These are phyloP conservation scores for Lactarius sp. DNA, from an alignment of 768 basidiomycete species.

Conservation along the genomic window DNA sequence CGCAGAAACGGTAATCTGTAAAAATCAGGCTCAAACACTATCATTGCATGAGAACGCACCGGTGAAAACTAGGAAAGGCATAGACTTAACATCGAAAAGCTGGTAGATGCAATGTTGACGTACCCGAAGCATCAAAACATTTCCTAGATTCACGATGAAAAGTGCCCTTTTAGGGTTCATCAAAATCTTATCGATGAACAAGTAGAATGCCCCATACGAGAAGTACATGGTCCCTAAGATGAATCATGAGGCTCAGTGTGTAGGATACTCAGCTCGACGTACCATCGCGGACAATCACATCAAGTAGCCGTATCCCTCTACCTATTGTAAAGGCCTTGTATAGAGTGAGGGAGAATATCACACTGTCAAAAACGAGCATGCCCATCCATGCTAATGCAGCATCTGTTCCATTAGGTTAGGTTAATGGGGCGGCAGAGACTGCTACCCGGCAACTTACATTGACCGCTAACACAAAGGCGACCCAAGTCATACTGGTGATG, in stretches of 20 bases:
- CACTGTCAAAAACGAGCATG: slow-evolving; percentile 6
- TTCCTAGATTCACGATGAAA: slow-evolving; percentile 10
- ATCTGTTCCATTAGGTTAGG: neutral
- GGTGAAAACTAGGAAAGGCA: slow-evolving; percentile 7
- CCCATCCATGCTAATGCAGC: slow-evolving; percentile 13
- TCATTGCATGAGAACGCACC: neutral
- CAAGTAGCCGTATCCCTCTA: slow-evolving; percentile 3
- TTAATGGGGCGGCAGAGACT: neutral
- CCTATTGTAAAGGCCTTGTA: slow-evolving; percentile 13
- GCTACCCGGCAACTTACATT: neutral
- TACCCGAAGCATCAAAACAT: slow-evolving; percentile 18
- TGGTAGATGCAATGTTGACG: neutral
- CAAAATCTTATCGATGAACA: neutral
- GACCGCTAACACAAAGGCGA: neutral
- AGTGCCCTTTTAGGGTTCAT: slow-evolving; percentile 1
- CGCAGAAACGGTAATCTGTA: neutral
- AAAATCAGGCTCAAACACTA: neutral
- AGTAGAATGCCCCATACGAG: slow-evolving; percentile 2
- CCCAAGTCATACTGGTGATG: neutral
- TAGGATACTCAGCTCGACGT: neutral
- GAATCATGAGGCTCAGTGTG: neutral
- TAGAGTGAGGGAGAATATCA: slow-evolving; percentile 14
- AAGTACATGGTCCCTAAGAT: slow-evolving; percentile 17
- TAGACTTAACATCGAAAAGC: neutral
- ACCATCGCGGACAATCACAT: slow-evolving; percentile 21